Evolutionary conservation across 2,329 filamentous ascomycete genomes (phyloP), one percentile per base, ranked within the genome.

Genomic region (Fusarium subglutinans): DNA sequence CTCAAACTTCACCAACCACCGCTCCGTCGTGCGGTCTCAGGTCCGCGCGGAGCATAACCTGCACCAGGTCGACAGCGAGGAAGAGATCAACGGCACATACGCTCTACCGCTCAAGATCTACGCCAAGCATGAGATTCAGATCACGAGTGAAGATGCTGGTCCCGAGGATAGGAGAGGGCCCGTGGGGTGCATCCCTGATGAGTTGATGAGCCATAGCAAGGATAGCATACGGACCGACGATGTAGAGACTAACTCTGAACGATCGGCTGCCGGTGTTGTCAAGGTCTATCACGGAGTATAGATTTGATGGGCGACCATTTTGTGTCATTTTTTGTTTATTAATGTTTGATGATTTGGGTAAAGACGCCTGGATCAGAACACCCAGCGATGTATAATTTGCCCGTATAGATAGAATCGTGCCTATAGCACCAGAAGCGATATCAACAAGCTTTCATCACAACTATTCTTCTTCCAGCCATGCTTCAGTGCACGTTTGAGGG

Each of bases 31-130:
- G 3, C 70, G 74, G 58, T 78, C 74, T 28, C 71, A 74, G 9
- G 65, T 62, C 59, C 69, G 68, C 44, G 72, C 68, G 47, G 80
- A 79, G 22, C 70, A 72, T 13, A 73, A 64, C 35, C 66, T 82
- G 43, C 76, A 77, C 15, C 72, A 70, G 8, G 76, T 81, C 6
- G 79, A 80, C 40, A 84, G 83, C 73, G 81, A 83, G 66, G 83
- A 84, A 68, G 76, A 81, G 40, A 81, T 84, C 70, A 83, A 82
- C 66, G 63, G 72, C 35, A 76, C 72, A 4, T 80, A 77, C 58
- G 72, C 73, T 9, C 72, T 82, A 43, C 82, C 82, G n/a, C 74
- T 84, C 17, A 80, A 80, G 76, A 83, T 83, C 41, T 83, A 82
- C 64, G 80, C 79, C 50, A 79, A 79, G 41, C 80, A 80, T 68